These are phyloP conservation scores for Colletotrichum paranaense DNA, from an alignment of 2,329 filamentous ascomycete species.

Conservation along the genomic window DNA sequence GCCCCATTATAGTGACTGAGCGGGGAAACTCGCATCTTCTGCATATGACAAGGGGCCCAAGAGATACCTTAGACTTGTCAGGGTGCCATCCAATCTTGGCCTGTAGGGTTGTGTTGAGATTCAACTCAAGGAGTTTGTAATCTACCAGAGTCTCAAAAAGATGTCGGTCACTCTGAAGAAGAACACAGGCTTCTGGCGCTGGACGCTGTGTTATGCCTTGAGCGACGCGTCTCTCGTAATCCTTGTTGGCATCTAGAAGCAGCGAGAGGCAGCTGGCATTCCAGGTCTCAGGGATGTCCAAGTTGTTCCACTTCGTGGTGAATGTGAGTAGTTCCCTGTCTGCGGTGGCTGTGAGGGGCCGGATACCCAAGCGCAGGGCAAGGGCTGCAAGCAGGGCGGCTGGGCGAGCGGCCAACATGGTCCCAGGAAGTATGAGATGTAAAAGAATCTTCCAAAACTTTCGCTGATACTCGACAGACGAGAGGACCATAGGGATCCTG, in stretches of 20 bases:
- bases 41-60: constrained; percentile 57
- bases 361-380: constrained; percentile 59
- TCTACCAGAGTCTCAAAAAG: constrained; percentile 58
- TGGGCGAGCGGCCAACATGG: constrained; percentile 55
- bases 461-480: constrained; percentile 45
- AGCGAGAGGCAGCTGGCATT: constrained; percentile 56
- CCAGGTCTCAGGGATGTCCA: constrained; percentile 62
- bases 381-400: constrained; percentile 60
- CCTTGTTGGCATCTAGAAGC: constrained; percentile 58
- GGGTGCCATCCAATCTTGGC: constrained; percentile 59
- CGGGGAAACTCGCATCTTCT: constrained; percentile 55
- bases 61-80: constrained; percentile 51
- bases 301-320: constrained; percentile 57
- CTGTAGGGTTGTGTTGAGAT: constrained; percentile 56
- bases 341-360: constrained; percentile 51
- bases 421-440: constrained; percentile 60
- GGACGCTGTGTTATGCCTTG: constrained; percentile 37
- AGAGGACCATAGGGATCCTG: constrained; percentile 56
- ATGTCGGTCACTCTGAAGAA: constrained; percentile 49
- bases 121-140: constrained; percentile 58
- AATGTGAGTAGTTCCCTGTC: constrained; percentile 54
- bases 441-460: constrained; percentile 61
- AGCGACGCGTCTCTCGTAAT: constrained; percentile 44
- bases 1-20: constrained; percentile 61
- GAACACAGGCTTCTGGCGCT: constrained; percentile 39